Conservation (phyloP, 495 filamentous ascomycete genomes). For the Aspergillus egyptiacus region DNA sequence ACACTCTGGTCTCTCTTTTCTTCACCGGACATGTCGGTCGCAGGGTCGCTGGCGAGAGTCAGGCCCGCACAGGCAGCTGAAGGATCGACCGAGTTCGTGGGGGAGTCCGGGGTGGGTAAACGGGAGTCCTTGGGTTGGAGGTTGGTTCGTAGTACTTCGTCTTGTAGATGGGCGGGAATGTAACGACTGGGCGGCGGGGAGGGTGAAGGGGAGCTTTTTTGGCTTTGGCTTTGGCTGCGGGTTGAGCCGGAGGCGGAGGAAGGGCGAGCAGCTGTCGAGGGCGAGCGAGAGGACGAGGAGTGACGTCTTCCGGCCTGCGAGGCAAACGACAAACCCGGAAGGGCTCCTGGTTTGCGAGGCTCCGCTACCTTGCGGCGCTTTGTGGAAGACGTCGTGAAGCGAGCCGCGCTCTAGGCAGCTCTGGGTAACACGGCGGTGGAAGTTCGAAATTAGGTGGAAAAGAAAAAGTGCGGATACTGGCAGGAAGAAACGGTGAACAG, state of each 20-base stretch:
- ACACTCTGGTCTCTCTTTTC: slow-evolving; percentile 27
- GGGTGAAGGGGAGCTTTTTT: too few species aligned
- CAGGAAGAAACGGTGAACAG: not conserved
- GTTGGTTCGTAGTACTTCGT: slow-evolving; percentile 46
- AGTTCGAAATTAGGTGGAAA: slow-evolving; percentile 1
- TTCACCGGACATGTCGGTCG: slow-evolving; percentile 43
- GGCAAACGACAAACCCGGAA: slow-evolving; percentile 26
- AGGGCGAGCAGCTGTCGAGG: slow-evolving; percentile 21
- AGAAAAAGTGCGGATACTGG: slow-evolving; percentile 11
- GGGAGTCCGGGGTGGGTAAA: slow-evolving; percentile 47
- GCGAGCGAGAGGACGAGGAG: slow-evolving; percentile 23
- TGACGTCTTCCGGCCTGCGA: slow-evolving; percentile 43
- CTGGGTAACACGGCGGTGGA: slow-evolving; percentile 28
- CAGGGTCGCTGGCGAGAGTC: slow-evolving; percentile 57
- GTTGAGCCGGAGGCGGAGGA: slow-evolving; percentile 30
- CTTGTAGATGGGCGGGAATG: slow-evolving; percentile 57
- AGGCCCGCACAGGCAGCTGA: slow-evolving; percentile 68
- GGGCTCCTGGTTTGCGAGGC: slow-evolving; percentile 35
- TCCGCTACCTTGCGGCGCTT: slow-evolving; percentile 83
- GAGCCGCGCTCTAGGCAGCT: slow-evolving; percentile 61
- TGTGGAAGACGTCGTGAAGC: slow-evolving; percentile 79
- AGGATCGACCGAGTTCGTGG: slow-evolving; percentile 55
- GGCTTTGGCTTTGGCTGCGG: slow-evolving; percentile 29
- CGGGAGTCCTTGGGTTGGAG: slow-evolving; percentile 33
- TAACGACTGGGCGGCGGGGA: slow-evolving; percentile 43